phyloP scores from a whole-genome alignment of 2,329 filamentous ascomycete species.

The Elsinoe necatrix region DNA sequence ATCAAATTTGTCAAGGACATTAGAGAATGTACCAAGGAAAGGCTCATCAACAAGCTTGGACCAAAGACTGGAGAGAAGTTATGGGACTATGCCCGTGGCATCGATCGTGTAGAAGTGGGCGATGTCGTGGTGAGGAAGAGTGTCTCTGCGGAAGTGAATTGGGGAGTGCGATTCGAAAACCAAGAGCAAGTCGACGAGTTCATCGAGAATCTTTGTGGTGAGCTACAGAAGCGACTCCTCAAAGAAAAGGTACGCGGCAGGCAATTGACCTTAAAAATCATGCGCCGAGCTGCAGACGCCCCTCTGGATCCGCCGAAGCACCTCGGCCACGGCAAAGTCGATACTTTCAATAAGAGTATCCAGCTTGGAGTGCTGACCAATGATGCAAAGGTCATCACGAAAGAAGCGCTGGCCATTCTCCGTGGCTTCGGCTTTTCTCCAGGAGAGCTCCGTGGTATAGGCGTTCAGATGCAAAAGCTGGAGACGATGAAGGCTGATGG shows the following conservation, averaged over 20 bases:
- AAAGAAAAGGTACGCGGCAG: slow-evolving; percentile 80
- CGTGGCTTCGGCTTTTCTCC: slow-evolving; percentile 75
- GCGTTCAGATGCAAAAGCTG: slow-evolving; percentile 87
- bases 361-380: slow-evolving; percentile 79
- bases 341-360: slow-evolving; percentile 83
- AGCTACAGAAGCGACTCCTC: slow-evolving; percentile 70
- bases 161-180: slow-evolving; percentile 90
- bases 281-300: slow-evolving; percentile 77
- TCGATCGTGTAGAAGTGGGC: slow-evolving; percentile 78
- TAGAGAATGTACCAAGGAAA: slow-evolving; percentile 66
- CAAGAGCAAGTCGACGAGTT: slow-evolving; percentile 94
- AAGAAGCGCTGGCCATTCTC: slow-evolving; percentile 77
- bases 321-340: slow-evolving; percentile 89
- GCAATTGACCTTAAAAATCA: slow-evolving; percentile 88
- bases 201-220: slow-evolving; percentile 71
- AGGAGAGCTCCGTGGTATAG: slow-evolving; percentile 85
- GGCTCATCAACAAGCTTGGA: slow-evolving; percentile 62
- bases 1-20: slow-evolving; percentile 78
- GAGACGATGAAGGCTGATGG: slow-evolving; percentile 64
- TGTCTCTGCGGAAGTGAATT: slow-evolving; percentile 94
- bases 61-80: slow-evolving; percentile 89
- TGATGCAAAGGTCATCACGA: slow-evolving; percentile 59
- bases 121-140: slow-evolving; percentile 82
- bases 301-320: slow-evolving; percentile 89
- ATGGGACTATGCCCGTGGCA: slow-evolving; percentile 81